Base-by-base conservation (phyloP, 2,329 filamentous ascomycete species). In the Colletotrichum plurivorum region DNA sequence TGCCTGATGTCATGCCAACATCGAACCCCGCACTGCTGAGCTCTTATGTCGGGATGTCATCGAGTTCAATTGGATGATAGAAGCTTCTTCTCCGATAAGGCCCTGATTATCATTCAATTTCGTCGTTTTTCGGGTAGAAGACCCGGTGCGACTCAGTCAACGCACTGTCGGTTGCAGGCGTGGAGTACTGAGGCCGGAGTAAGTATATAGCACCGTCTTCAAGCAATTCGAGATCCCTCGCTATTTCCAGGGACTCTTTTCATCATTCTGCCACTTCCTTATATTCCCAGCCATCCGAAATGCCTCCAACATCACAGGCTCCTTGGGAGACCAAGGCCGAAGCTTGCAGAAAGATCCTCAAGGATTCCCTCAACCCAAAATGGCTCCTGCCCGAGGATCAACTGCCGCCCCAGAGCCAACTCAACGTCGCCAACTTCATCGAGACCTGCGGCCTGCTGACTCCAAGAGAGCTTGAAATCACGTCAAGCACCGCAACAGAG, bases 391-490 rank as follows among this genome's bases (percentile, higher is more conserved):
- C 63, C 1, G 5, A 27, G 13, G 48, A 59, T 43, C 53, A 48
- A 15, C 39, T 67, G 3, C 63, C 57, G 12, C 39, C 57, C 2
- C 4, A 52, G 1, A 49, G 20, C n/a, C 46, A 64, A 15, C 36
- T 67, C 20, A 61, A 67, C 1, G 63, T 67, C 3, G 46, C 65
- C 15, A 43, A 52, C 0, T 70, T 55, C 43, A 67, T 70, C 1
- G 63, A 67, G 2, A 52, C 56, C 2, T 61, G 57, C 31, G 80
- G 80, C 0, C 71, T 81, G 5, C 69, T 84, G 1, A 78, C 78
- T 0, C 67, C 76, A 0, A 51, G 71, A 6, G 81, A 84, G 67
- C 70, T 82, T 9, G 73, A 78, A 13, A 79, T 84, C 39, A 84
- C 83, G 0, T 75, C 79, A 18, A 76, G 77, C 27, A 77, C 78